Percentiles rank a stretch among this genome's conserved stretches.
These are phyloP conservation scores for Saccharomycopsis capsularis DNA, from an alignment of 805 yeast species.

Conservation along the genomic window DNA sequence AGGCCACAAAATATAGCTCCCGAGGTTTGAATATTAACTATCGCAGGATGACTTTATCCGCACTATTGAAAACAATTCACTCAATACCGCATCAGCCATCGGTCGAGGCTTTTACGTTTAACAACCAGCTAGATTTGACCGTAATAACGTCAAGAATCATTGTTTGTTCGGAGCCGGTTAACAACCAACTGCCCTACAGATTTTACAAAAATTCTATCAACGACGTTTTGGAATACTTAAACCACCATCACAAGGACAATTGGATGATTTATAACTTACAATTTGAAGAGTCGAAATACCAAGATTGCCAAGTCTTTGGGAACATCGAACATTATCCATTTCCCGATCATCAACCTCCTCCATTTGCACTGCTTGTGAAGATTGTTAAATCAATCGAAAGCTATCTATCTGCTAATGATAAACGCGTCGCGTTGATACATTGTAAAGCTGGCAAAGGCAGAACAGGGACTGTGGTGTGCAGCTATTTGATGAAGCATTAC, in stretches of 20 bases:
- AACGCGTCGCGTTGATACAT: conserved; percentile 63
- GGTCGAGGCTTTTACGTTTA: conserved; percentile 2
- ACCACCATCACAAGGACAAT: conserved; percentile 38
- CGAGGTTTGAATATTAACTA: too few relatives aligned
- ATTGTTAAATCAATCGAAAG: conserved; percentile 39
- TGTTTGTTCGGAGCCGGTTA: conserved; percentile 73
- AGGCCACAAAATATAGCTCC: background rate
- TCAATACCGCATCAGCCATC: conserved; percentile 6
- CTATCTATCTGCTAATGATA: conserved; percentile 31
- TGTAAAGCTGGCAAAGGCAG: conserved; percentile 93
- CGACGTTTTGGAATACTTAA: conserved; percentile 44
- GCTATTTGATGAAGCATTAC: conserved; percentile 52
- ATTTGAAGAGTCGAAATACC: conserved; percentile 44
- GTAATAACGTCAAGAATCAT: conserved; percentile 58
- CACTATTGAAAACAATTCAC: conserved; percentile 2
- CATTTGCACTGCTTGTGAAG: conserved; percentile 43
- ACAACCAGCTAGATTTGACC: conserved; percentile 48
- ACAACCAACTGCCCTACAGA: conserved; percentile 31
- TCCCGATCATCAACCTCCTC: conserved; percentile 74
- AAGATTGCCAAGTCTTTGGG: conserved; percentile 26
- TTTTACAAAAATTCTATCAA: conserved; percentile 46
- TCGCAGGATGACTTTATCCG: conserved; percentile 7
- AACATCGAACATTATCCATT: conserved; percentile 38
- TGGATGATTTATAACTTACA: conserved; percentile 78
- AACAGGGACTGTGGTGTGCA: conserved; percentile 70